Conservation (phyloP, 78 protist species). For the Guillardia theta region DNA sequence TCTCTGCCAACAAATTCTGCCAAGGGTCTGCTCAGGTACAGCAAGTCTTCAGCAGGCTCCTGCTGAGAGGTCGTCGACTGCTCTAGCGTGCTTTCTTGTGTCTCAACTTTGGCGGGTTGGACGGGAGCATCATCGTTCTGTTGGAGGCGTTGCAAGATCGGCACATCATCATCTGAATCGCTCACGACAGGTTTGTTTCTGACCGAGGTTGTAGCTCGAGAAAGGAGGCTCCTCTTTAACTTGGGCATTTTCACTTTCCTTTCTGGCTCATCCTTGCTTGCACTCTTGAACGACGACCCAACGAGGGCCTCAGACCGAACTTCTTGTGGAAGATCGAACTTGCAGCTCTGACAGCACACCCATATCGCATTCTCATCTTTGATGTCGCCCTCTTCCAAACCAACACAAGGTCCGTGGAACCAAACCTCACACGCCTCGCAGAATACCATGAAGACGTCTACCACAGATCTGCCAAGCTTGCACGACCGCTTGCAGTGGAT, state of each 20-base stretch:
- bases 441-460: background rate
- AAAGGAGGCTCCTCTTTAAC: no score
- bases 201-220: background rate
- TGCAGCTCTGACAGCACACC: conserved; percentile 7
- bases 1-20: background rate
- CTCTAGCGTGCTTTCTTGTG: no score
- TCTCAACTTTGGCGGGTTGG: no score
- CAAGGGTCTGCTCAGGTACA: background rate
- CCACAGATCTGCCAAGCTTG: background rate
- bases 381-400: background rate
- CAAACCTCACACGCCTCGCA: background rate
- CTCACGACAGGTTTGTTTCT: background rate
- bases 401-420: background rate
- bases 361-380: background rate
- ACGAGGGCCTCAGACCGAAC: background rate
- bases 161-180: background rate
- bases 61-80: no score
- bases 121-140: no score
- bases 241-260: background rate
- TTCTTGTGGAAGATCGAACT: background rate
- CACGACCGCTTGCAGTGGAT: background rate
- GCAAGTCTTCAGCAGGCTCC: no score
- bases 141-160: no score
- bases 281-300: background rate
- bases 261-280: no score